Conservation (phyloP, 2,329 filamentous ascomycete genomes). For the Xenoacremonium recifei region DNA sequence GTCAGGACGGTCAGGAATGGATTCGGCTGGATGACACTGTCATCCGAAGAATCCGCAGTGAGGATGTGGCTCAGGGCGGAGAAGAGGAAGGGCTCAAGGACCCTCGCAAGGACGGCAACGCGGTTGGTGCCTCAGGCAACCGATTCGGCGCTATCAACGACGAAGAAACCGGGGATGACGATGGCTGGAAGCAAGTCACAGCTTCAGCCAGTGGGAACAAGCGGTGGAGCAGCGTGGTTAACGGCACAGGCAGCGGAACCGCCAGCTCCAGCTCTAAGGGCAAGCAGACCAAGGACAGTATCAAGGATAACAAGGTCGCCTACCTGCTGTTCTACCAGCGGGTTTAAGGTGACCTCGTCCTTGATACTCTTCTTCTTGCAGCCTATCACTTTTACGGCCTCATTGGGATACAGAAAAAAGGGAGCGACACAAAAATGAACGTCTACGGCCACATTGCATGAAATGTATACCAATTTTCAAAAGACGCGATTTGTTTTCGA, state of each 20-base stretch:
- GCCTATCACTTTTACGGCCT: neutral
- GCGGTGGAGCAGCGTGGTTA: conserved; percentile 65
- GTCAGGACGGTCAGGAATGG: conserved; percentile 95
- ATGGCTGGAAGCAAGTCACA: conserved; percentile 81
- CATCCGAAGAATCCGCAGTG: conserved; percentile 78
- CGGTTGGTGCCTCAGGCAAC: conserved; percentile 55
- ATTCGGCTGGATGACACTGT: conserved; percentile 92
- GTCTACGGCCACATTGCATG: conserved; percentile 27
- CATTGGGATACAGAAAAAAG: conserved; percentile 9
- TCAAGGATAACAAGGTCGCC: conserved; percentile 94
- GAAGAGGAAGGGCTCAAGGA: conserved; percentile 75
- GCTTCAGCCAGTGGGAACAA: conserved; percentile 64
- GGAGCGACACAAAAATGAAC: conserved; percentile 21
- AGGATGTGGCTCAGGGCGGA: conserved; percentile 86
- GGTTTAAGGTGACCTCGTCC: conserved; percentile 43
- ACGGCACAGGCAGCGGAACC: conserved; percentile 48
- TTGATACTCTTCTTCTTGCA: neutral
- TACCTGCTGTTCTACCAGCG: conserved; percentile 95
- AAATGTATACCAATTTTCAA: conserved; percentile 22
- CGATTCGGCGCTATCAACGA: conserved; percentile 71
- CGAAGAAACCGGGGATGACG: conserved; percentile 64
- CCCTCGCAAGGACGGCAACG: conserved; percentile 21
- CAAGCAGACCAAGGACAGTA: conserved; percentile 59
- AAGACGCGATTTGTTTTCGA: conserved; percentile 23
- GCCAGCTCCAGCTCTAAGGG: conserved; percentile 54